Base-by-base conservation (phyloP, 2,329 filamentous ascomycete species). In the Botrytis sinoallii region DNA sequence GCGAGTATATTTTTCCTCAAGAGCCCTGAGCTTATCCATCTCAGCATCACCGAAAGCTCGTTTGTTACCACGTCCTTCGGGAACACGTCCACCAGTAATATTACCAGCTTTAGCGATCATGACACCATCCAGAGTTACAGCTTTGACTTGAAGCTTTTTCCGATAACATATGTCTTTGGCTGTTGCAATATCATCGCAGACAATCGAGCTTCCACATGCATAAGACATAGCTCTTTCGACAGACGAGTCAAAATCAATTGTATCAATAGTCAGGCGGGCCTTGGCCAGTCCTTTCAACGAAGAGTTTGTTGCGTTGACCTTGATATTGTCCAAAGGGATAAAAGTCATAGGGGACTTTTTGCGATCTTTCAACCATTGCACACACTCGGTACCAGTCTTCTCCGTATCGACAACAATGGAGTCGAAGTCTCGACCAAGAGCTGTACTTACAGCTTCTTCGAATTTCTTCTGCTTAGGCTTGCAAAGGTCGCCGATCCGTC, bases 391-490 rank as follows among this genome's bases (percentile, higher is more conserved):
- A 42, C 93, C 96, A 1, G 93, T 96, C 84, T 96, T 97, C 83
- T 98, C 94, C 2, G 94, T 95, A 79, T 99, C 96, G 16, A 98
- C 95, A 67, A 99, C 90, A 61, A 99, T 92, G 0, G 95, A 93
- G 82, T 99, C 95, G 81, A 97, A 97, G 80, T 98, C 93, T 72
- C 93, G 90, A 69, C 96, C 96, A 6, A 99, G 88, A 10, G 97
- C 94, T 35, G 94, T 97, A 79, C 93, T 94, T 76, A 99, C 93
- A 64, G 96, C 96, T 77, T 96, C 93, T 76, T 96, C 93, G 80
- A 91, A 99, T 82, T 98, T 98, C 84, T 97, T 98, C 84, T 98
- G 94, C 83, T 98, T 98, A 1, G 96, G 95, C 77, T 93, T 95
- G 84, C 96, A 98, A 60, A 99, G 88, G 77, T 97, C 94, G 76